Base-by-base conservation (phyloP, 495 filamentous ascomycete genomes). In the Bacidia gigantensis region DNA sequence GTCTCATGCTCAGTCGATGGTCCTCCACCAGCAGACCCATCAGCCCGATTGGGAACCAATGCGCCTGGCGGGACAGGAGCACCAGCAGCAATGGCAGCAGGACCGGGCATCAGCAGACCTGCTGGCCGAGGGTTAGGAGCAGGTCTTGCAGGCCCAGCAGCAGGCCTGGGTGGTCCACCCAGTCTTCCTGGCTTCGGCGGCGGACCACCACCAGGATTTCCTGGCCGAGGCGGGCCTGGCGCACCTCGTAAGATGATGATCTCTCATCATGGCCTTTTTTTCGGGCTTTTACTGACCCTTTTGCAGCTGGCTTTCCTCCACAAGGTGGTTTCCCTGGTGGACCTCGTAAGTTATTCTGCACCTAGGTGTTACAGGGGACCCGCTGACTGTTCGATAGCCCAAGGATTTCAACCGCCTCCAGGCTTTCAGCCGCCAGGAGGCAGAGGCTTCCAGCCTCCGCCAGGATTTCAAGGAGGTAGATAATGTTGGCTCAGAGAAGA, bases 1-100 rank as follows among this genome's bases (percentile, higher is more conserved):
- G 81, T 97, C 42, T 93, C 89, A 23, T 80, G 92, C 56, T 94
- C 92, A 2, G 90, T 97, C 51, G 92, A 97, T 59, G 93, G 88
- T 56, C 90, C 92, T 29, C 92, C 92, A n/a, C 89, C 92, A 21
- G 85, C 89, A 52, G 93, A 99, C 61, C 89, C 89, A 25, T 84
- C 89, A 58, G 82, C 90, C 25, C 81, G 92, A 67, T 75, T 99
- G 49, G 92, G 89, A 53, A 79, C 84, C 60, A 75, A 77, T 53
- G 86, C 81, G 24, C 75, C 84, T 25, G 79, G 77, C 55, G 85
- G 82, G 32, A 69, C 81, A 40, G 68, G 72, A 51, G 72, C 72
- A 46, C 68, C 61, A 50, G 73, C 82, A 17, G 80, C 85, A 45
- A 73, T 94, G 55, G 72, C 79, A 38, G 77, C 90, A 58, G 93